Conservation (phyloP, 192 early-diverging fungal species). For the Entomortierella parvispora region DNA sequence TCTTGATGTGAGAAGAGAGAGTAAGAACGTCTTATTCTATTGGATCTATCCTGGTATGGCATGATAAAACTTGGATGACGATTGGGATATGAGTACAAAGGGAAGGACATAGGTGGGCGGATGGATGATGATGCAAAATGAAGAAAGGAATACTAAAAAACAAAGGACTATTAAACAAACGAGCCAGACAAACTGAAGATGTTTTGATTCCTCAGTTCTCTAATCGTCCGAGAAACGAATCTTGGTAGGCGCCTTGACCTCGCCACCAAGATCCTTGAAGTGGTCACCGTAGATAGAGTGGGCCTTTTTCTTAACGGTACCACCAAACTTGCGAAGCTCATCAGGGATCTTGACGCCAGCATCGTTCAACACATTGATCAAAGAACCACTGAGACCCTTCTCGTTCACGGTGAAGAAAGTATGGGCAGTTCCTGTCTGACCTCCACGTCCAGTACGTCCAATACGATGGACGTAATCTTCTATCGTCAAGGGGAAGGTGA, state of each 20-base stretch:
- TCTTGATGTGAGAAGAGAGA: too few relatives aligned
- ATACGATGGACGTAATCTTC: slow-evolving; percentile 95
- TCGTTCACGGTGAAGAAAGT: slow-evolving; percentile 94
- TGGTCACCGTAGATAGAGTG: slow-evolving; percentile 96
- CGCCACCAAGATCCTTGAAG: slow-evolving; percentile 88
- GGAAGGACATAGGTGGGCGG: too few relatives aligned
- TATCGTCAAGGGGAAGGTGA: slow-evolving; percentile 96
- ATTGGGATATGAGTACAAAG: too few relatives aligned
- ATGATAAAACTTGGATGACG: too few relatives aligned
- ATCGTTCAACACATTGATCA: slow-evolving; percentile 92
- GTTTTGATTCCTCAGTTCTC: slow-evolving; percentile 26
- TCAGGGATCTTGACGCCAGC: slow-evolving; percentile 88
- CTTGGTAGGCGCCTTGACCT: slow-evolving; percentile 84
- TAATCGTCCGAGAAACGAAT: slow-evolving; percentile 73
- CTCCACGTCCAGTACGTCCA: slow-evolving; percentile 96
- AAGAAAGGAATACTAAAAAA: too few relatives aligned
- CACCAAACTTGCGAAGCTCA: slow-evolving; percentile 92
- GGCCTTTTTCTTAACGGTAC: slow-evolving; percentile 97
- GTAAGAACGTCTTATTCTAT: too few relatives aligned
- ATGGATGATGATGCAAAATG: too few relatives aligned
- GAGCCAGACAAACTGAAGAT: neutral
- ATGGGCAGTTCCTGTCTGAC: slow-evolving; percentile 86
- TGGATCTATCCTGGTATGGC: too few relatives aligned
- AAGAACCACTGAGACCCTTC: slow-evolving; percentile 85
- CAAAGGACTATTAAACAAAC: neutral